Base-by-base conservation (phyloP, 768 basidiomycete species). In the Kwoniella bestiolae region DNA sequence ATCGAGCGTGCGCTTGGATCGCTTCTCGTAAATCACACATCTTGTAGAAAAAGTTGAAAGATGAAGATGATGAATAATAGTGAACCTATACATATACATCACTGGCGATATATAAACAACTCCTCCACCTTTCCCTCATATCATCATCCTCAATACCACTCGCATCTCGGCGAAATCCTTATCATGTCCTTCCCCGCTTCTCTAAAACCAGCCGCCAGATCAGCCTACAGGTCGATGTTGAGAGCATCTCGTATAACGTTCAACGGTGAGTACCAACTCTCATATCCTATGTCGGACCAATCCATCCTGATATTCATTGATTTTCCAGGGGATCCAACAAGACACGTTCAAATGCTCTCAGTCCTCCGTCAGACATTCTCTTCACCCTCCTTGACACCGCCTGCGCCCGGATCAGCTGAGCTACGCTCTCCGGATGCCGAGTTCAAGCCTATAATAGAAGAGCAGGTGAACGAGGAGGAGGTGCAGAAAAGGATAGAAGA, bases 401-500 rank as follows among this genome's bases (percentile, higher is more conserved):
- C 75, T 23, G 14, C 58, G 9, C 38, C 62, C 12, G 38, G 62
- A 31, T 63, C 59, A 28, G 60, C 61, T 46, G 64, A 64, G 18
- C 31, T 63, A 3, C 3, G 18, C 12, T 57, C 38, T 28, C 16
- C 60, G 2, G 44, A 60, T 25, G 38, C 55, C 9, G n/a, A 47
- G 6, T 29, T 35, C 29, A 29, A 59, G 8, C 38, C 44, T 8
- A 18, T 63, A 21, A 41, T 45, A 29, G 60, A 57, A 18, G 52
- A 56, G n/a, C 29, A 16, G 23, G 32, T 44, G 29, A 29, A 62
- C 16, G 32, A 62, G 32, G 18, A 46, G 23, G 61, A 65, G 52
- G 21, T 73, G 16, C 41, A 63, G 25, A 68, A 72, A 56, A 38
- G 76, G 65, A 70, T 74, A 67, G 64, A 83, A 84, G 57, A 90